Base-by-base conservation (phyloP, 345 rosid genomes). In the Reutealis trisperma region DNA sequence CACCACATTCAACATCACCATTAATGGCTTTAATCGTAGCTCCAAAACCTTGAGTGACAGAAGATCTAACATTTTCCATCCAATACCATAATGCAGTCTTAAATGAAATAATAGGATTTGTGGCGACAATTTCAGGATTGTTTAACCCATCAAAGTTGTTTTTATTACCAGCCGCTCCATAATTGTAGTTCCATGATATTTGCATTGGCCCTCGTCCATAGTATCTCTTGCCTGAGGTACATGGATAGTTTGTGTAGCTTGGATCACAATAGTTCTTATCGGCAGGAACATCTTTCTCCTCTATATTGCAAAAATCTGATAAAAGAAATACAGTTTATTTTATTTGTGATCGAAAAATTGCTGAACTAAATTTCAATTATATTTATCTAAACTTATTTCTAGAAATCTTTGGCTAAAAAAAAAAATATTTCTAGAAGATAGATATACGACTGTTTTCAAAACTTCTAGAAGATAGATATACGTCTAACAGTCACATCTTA, bases 221-320 rank as follows among this genome's bases (percentile, higher is more conserved):
- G 67, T 76, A 76, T 18, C 65, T 45, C 13, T 67, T 76, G 6
- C 45, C 73, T 16, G 57, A n/a, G 1, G 2, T n/a, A 15, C 79
- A 76, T 42, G 79, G 79, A 22, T 76, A 76, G 0, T 55, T 37
- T 12, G 37, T 42, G 25, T 58, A 67, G 8, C 25, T 1, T 57
- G 22, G 21, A 70, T 84, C 84, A 51, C 84, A 85, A 12, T 64
- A 80, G 67, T 80, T 80, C 63, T 70, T 78, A 0, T 65, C 75
- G 0, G 84, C 19, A 14, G 37, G 27, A 25, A 37, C 51, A 6
- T 74, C 66, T 81, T 78, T 81, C 75, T 85, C 81, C 73, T 85
- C 84, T 71, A 75, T 80, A 77, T 63, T 75, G 18, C 88, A 85
- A 63, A 85, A 85, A 75, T 76, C 88, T 85, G 58, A 30, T 14